Conservation (phyloP, 2,329 filamentous ascomycete genomes). For the Fusarium sterilihyphosum region DNA sequence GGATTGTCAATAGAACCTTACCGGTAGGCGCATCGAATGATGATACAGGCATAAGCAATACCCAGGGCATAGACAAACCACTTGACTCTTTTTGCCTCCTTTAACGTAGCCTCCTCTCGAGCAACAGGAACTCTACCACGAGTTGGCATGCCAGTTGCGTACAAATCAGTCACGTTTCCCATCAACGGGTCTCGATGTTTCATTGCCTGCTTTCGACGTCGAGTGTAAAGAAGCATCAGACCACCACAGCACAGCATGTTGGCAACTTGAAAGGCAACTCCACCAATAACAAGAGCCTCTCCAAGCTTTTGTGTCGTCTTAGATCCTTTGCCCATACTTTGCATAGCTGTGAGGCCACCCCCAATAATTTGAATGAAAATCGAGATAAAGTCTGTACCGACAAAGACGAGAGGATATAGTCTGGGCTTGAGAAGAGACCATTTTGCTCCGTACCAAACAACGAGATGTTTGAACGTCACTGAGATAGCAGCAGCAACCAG, state of each 20-base stretch:
- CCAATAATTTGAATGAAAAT: slow-evolving; percentile 41
- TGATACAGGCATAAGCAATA: slow-evolving; percentile 24
- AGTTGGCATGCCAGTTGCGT: neutral
- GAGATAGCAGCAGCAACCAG: slow-evolving; percentile 58
- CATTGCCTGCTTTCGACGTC: slow-evolving; percentile 13
- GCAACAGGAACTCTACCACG: slow-evolving; percentile 13
- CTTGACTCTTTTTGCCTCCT: slow-evolving; percentile 11
- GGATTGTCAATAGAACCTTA: neutral
- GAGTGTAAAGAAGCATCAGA: slow-evolving; percentile 27
- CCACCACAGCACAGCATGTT: slow-evolving; percentile 40
- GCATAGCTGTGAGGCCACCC: slow-evolving; percentile 23
- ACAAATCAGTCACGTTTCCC: neutral
- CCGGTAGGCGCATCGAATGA: slow-evolving; percentile 32
- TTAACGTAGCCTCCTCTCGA: slow-evolving; percentile 14
- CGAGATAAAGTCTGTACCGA: slow-evolving; percentile 58
- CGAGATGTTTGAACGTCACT: slow-evolving; percentile 57
- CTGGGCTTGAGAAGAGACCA: slow-evolving; percentile 53
- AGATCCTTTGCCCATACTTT: slow-evolving; percentile 14
- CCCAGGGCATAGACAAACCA: slow-evolving; percentile 26
- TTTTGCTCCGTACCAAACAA: slow-evolving; percentile 53
- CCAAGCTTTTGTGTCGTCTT: slow-evolving; percentile 15
- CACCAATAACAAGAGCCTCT: slow-evolving; percentile 35
- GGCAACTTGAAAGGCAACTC: slow-evolving; percentile 41
- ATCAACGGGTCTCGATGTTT: neutral
- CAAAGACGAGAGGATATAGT: slow-evolving; percentile 61